Evolutionary conservation across 768 basidiomycete genomes (phyloP), one percentile per base, ranked within the genome.

Genomic region (Thelephora ganbajun): DNA sequence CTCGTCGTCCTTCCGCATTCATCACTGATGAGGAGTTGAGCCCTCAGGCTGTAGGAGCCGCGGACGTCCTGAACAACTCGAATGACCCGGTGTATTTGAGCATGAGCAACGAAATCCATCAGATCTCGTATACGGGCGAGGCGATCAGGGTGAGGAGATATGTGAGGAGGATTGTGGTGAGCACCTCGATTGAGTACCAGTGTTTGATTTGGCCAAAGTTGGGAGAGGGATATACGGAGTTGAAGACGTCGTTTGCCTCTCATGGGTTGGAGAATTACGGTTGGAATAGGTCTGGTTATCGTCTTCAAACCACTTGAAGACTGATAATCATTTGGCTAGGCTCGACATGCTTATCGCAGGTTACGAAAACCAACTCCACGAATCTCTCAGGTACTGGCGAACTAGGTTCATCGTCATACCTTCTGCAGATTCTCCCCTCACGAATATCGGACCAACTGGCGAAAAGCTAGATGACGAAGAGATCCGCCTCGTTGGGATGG

Each of bases 131-230:
- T 57, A 87, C 83, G 41, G 86, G 87, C n/a, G 85, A 92, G 56
- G 74, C 79, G 13, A 87, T 98, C 50, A 83, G 90, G 56, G 90
- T 97, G 14, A 75, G 82, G 55, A 72, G 89, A 35, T 91, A 90
- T 59, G 83, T 89, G 22, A 74, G 91, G 20, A 73, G 83, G 53
- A 72, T 82, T 71, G 73, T 76, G 45, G 69, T 66, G 49, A 76
- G 72, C 46, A 71, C 72, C 16, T 72, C 81, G 1, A 77, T 85
- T 52, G 66, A 76, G 18, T 98, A 99, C 61, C 74, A 83, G 53
- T 94, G 90, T 58, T 67, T 97, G 50, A 87, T 98, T 47, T 98
- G 92, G 93, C 89, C 92, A 16, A 87, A 87, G 56, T 69, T 87
- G 16, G 88, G 90, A 45, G 79, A 76, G 23, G 90, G 87, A 2